Percentiles rank a stretch among this genome's conserved stretches.
phyloP scores from a whole-genome alignment of 176 grass and related monocot species.

The Carex kokanica region DNA sequence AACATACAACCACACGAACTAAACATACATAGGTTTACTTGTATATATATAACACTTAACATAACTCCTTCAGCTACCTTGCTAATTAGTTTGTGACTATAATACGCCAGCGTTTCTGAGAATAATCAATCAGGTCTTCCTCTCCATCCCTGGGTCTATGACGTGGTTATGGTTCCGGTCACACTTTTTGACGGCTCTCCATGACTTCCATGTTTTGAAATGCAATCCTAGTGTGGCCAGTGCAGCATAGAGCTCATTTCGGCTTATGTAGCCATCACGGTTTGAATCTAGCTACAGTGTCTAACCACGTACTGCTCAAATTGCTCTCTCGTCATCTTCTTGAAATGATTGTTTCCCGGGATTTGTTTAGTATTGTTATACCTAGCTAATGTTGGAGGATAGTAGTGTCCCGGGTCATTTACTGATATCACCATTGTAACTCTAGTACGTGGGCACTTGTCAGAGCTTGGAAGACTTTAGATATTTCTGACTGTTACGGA shows the following conservation, averaged over 20 bases:
- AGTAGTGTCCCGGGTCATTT: neutral
- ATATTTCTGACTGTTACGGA: neutral
- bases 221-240: neutral
- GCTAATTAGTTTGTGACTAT: neutral
- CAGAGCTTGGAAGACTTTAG: neutral
- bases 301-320: constrained; percentile 13
- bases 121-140: constrained; percentile 17
- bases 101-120: constrained; percentile 17
- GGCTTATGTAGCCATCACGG: constrained; percentile 14
- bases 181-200: constrained; percentile 7
- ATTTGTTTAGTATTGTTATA: neutral
- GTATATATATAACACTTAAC: neutral
- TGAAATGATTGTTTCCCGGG: neutral
- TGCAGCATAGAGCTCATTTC: too few species aligned
- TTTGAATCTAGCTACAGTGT: constrained; percentile 7
- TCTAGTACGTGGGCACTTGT: neutral
- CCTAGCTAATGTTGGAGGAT: neutral
- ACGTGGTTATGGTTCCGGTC: constrained; percentile 11
- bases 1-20: neutral
- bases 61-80: neutral
- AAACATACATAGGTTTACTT: neutral
- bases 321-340: constrained; percentile 28
- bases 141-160: constrained; percentile 16
- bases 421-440: neutral
- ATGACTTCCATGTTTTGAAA: constrained; percentile 20